A percentile compares a stretch with the other conserved stretches of the same genome.
Conservation (phyloP, 352 stramenopile species). For the Phytophthora pisi region DNA sequence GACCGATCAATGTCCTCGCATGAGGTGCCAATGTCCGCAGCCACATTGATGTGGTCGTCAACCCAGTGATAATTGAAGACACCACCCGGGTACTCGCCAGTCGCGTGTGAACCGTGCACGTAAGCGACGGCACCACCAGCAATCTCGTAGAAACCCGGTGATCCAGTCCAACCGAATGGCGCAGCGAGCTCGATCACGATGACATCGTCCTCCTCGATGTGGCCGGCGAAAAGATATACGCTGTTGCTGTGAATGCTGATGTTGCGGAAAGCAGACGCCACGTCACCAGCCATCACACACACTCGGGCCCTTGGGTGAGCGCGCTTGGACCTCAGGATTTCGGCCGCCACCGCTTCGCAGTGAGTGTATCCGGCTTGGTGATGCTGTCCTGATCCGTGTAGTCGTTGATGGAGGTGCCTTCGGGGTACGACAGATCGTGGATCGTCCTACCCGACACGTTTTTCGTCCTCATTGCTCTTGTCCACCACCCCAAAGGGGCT, state of each 20-base stretch:
- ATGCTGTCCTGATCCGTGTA: conserved; percentile 26
- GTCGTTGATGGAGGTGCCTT: conserved; percentile 23
- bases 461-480: conserved; percentile 4
- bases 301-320: neutral
- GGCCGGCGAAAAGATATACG: conserved; percentile 17
- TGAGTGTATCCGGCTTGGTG: conserved; percentile 19
- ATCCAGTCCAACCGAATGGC: conserved; percentile 12
- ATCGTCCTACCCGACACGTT: conserved; percentile 7
- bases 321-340: conserved; percentile 11
- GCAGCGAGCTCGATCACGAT: conserved; percentile 27
- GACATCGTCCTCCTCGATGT: conserved; percentile 21
- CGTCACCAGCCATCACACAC: conserved; percentile 16
- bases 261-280: conserved; percentile 14
- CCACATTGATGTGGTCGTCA: too few species aligned
- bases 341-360: conserved; percentile 16
- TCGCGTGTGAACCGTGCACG: conserved; percentile 9
- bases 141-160: conserved; percentile 16
- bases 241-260: conserved; percentile 22
- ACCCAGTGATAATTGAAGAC: conserved; percentile 13
- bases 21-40: conserved; percentile 1
- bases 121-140: conserved; percentile 14
- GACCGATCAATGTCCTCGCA: conserved; percentile 9
- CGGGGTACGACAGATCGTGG: conserved; percentile 17
- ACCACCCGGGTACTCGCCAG: neutral
- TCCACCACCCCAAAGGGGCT: conserved; percentile 24